phyloP scores from a whole-genome alignment of 23 red algal species.

The Gracilaria gracilis region DNA sequence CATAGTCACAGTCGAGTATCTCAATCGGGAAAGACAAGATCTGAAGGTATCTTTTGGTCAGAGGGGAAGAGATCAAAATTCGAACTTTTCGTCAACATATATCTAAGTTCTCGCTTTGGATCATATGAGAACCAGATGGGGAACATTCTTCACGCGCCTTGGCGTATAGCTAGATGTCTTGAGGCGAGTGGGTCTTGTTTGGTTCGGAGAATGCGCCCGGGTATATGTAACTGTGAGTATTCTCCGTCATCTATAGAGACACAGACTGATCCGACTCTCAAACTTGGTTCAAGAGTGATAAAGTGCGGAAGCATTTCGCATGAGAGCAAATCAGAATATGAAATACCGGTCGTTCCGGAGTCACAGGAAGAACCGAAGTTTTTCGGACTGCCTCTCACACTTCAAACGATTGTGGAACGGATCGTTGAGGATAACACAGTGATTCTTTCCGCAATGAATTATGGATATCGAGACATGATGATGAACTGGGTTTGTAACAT shows the following conservation, averaged over 20 bases:
- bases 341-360: slow-evolving; percentile 61
- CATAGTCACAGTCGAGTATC: slow-evolving; percentile 83
- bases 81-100: slow-evolving; percentile 95
- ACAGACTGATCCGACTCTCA: slow-evolving; percentile 83
- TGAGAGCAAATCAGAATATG: slow-evolving; percentile 58
- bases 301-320: slow-evolving; percentile 82
- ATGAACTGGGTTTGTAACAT: slow-evolving; percentile 99
- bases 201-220: slow-evolving; percentile 71
- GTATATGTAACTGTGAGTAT: slow-evolving; percentile 91
- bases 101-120: slow-evolving; percentile 78
- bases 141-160: slow-evolving; percentile 88
- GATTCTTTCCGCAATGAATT: slow-evolving; percentile 84
- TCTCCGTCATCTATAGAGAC: slow-evolving; percentile 67
- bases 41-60: slow-evolving; percentile 76
- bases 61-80: slow-evolving; percentile 84
- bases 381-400: slow-evolving; percentile 67
- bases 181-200: slow-evolving; percentile 77
- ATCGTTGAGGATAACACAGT: slow-evolving; percentile 68
- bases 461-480: slow-evolving; percentile 87
- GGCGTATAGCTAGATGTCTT: slow-evolving; percentile 80
- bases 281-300: slow-evolving; percentile 64
- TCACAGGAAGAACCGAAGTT: background rate
- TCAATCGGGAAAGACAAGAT: slow-evolving; percentile 6
- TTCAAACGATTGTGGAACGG: slow-evolving; percentile 32
- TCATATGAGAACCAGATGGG: slow-evolving; percentile 93